Percentiles rank a stretch among this genome's conserved stretches.
These are phyloP conservation scores for Calonectria pseudoturangicola DNA, from an alignment of 2,329 filamentous ascomycete genomes.

Conservation along the genomic window DNA sequence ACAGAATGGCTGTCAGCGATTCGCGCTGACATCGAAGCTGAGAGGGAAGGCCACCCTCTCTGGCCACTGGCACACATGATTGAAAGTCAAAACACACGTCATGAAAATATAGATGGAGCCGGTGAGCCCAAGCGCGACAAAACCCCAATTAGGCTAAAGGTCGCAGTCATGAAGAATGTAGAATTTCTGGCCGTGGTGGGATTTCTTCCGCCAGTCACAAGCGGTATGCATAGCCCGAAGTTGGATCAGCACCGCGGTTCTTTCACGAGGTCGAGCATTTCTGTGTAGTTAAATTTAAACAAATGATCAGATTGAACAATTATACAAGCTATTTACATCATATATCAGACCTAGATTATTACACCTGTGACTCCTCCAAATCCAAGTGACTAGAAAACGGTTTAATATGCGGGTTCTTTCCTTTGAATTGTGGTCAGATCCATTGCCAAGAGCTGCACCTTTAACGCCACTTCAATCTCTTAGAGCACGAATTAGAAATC, in stretches of 20 bases:
- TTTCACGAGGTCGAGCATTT: neutral
- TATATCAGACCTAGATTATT: neutral
- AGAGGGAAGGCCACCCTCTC: slow-evolving; percentile 7
- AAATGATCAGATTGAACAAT: neutral
- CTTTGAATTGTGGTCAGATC: neutral
- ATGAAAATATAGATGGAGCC: too few relatives aligned
- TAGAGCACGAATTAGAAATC: too few relatives aligned
- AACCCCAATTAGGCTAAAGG: neutral
- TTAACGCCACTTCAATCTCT: neutral
- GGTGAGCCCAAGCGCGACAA: neutral
- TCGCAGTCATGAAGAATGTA: neutral
- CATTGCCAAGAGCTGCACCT: neutral
- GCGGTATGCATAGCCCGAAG: neutral
- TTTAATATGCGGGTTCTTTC: neutral
- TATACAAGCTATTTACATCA: neutral
- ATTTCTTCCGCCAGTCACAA: neutral
- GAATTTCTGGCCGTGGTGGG: neutral
- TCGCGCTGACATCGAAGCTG: neutral
- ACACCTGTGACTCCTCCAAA: neutral
- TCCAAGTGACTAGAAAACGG: neutral
- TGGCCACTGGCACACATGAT: slow-evolving; percentile 17
- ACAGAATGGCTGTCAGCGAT: neutral
- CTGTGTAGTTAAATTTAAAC: neutral
- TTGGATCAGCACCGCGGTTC: slow-evolving; percentile 1
- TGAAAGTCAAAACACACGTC: slow-evolving; percentile 14